A percentile compares a stretch with the other conserved stretches of the same genome.
Evolutionary conservation across 78 protist species (phyloP).

Genomic region (Isochrysis galbana): DNA sequence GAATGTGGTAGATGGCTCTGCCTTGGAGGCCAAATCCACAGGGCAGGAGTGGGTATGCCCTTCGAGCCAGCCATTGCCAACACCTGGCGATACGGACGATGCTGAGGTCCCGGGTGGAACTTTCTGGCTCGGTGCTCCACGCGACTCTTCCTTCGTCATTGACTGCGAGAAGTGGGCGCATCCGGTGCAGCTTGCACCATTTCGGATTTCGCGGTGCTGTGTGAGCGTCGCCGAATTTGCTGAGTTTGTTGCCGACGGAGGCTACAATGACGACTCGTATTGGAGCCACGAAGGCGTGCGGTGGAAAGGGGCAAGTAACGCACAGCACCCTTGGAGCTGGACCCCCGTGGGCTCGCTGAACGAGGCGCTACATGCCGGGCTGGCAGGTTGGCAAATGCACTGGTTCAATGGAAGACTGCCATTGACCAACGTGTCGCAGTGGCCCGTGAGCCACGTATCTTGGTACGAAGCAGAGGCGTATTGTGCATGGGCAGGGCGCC

Average conservation of each 20-base stretch:
- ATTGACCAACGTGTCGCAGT: not conserved
- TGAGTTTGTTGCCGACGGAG: not conserved
- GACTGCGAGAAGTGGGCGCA: not conserved
- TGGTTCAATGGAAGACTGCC: not conserved
- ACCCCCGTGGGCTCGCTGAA: not conserved
- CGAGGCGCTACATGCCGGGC: not conserved
- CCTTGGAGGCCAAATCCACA: not conserved
- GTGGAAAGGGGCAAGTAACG: not conserved
- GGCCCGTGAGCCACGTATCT: constrained; percentile 47
- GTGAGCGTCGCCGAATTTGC: not conserved
- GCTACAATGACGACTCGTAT: not conserved
- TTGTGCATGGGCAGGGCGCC: not conserved
- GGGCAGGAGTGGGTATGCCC: not conserved
- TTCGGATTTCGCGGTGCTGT: not conserved
- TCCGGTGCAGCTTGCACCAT: not conserved
- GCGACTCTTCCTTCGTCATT: not conserved
- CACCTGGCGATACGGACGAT: too few relatives aligned
- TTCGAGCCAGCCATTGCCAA: not conserved
- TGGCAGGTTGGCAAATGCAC: not conserved
- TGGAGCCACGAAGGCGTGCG: not conserved
- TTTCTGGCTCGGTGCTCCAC: not conserved
- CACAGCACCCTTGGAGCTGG: not conserved
- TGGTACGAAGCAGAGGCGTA: constrained; percentile 41
- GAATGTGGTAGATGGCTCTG: not conserved
- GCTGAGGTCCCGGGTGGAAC: not conserved